Base-by-base conservation (phyloP, 192 early-diverging fungal genomes). In the Mortierella hygrophila region DNA sequence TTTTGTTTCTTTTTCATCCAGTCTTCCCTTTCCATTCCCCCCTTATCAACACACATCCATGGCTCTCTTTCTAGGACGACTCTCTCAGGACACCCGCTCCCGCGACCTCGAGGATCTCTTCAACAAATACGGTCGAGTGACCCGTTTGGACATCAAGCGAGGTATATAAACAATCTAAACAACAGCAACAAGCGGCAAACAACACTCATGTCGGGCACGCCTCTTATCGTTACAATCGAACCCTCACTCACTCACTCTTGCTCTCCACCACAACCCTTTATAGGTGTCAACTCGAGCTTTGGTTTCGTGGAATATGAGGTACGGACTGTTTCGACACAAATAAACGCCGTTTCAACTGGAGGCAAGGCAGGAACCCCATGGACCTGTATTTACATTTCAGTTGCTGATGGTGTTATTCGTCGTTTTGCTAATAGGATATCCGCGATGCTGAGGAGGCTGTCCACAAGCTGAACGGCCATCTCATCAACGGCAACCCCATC, bases 91-190 rank as follows among this genome's bases (percentile, higher is more conserved):
- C 76, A 88, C 79, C 35, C 75, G 79, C 65, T 78, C 83, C 37
- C 79, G 90, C 65, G 90, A 91, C 88, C 80, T 91, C 55, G 90
- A 91, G 73, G 88, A 92, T 57, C 82, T 91, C 6, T 91, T 91
- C 78, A 72, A 78, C 60, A 89, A 89, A 65, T 91, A 88, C 70
- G 90, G 90, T 38, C 81, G 81, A 46, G 81, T 91, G 26, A 89
- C 82, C 75, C 82, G 90, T 35, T 80, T 91, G 41, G 90, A 91
- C 79, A 79, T 91, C 21, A 91, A 91, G 80, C 75, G 89, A 82
- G 89, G 90, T 87, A 46, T 9, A 46, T 46, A 82, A 79, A 13
- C 26, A 65, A 3, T 42, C 16, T 18, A 26, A 21, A 20, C n/a
- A 32, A 65, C n/a, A 65, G 32, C 49, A 52, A 16, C 49, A 18